A percentile compares a stretch with the other conserved stretches of the same genome.
Conservation (phyloP, 2,329 filamentous ascomycete species). For the Fusarium sublunatum region DNA sequence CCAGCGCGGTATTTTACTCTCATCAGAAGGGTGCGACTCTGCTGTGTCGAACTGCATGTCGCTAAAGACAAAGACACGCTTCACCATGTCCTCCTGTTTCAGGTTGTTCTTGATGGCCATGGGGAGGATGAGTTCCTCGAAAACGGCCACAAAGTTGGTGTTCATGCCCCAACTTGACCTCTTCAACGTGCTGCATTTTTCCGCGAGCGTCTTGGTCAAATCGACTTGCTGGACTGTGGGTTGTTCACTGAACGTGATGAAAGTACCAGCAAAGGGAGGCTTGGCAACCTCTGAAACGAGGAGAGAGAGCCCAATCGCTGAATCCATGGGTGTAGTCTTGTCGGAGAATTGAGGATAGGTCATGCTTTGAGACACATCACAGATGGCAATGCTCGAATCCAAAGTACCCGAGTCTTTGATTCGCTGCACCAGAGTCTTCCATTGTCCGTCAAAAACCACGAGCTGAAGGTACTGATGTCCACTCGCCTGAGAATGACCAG, state of each 20-base stretch:
- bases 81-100: constrained; percentile 68
- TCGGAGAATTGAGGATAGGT: constrained; percentile 53
- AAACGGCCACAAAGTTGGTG: constrained; percentile 67
- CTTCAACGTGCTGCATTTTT: constrained; percentile 55
- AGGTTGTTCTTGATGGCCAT: constrained; percentile 63
- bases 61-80: constrained; percentile 69
- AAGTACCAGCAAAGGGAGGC: constrained; percentile 63
- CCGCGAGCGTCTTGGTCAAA: constrained; percentile 51
- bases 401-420: constrained; percentile 66
- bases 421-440: constrained; percentile 67
- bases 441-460: constrained; percentile 62
- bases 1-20: constrained; percentile 47
- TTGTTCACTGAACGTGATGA: constrained; percentile 63
- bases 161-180: constrained; percentile 53
- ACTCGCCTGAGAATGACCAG: no score
- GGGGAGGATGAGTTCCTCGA: constrained; percentile 64
- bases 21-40: background rate
- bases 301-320: constrained; percentile 66
- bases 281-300: constrained; percentile 64
- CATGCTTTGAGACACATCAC: constrained; percentile 70
- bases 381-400: constrained; percentile 65
- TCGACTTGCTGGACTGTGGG: constrained; percentile 58
- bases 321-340: constrained; percentile 62
- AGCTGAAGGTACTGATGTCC: constrained; percentile 12
- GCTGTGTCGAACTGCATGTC: constrained; percentile 70